Evolutionary conservation across 2,329 filamentous ascomycete genomes (phyloP).

Genomic region (Penicillium occitanis): DNA sequence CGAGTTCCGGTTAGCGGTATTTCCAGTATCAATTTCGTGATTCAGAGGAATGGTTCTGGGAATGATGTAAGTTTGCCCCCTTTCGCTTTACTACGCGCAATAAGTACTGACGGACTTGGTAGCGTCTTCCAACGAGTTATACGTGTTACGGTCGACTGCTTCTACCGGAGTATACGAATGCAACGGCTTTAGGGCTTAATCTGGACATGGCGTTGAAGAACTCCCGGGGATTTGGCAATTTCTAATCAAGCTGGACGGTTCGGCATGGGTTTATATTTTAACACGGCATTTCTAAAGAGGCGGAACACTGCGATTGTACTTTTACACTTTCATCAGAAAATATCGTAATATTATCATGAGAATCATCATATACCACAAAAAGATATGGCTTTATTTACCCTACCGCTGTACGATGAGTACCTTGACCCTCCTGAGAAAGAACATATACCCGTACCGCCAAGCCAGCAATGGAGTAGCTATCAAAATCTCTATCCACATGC

Average conservation of each 20-base stretch:
- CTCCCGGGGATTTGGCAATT: conserved; percentile 83
- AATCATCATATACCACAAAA: neutral
- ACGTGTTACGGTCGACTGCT: conserved; percentile 91
- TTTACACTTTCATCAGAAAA: neutral
- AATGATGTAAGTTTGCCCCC: conserved; percentile 43
- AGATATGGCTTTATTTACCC: neutral
- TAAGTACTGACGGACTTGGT: conserved; percentile 20
- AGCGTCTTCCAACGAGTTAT: conserved; percentile 74
- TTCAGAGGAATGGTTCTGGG: conserved; percentile 73
- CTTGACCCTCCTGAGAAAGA: neutral
- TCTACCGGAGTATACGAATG: conserved; percentile 75
- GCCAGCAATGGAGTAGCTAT: no score
- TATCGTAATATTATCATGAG: neutral
- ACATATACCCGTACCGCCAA: no score
- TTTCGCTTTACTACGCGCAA: conserved; percentile 11
- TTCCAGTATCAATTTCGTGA: conserved; percentile 75
- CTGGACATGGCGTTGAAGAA: conserved; percentile 85
- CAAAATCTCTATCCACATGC: no score
- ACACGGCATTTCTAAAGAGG: neutral
- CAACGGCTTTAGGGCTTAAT: conserved; percentile 69
- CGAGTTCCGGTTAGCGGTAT: conserved; percentile 85
- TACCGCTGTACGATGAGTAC: neutral
- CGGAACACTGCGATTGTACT: neutral
- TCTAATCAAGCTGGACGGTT: conserved; percentile 43
- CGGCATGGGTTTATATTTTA: neutral